Evolutionary conservation across 495 filamentous ascomycete species (phyloP).

Genomic region (Aspergillus avenaceus): DNA sequence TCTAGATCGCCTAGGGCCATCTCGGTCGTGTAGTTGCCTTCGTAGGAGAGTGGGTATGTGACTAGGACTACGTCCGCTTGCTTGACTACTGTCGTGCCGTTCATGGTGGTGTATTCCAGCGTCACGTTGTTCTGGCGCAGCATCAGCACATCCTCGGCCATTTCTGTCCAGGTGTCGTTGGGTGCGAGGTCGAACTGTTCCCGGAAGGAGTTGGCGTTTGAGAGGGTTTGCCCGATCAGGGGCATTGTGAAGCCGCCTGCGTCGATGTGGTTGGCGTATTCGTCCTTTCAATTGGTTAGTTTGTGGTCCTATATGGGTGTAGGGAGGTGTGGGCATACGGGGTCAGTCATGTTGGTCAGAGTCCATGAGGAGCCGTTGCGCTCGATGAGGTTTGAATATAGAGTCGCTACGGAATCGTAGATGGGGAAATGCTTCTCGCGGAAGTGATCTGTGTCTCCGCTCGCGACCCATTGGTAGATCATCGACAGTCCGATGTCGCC

Average conservation of each 20-base stretch:
- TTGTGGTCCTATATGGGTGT: background rate
- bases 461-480: conserved; percentile 56
- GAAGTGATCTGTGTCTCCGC: conserved; percentile 55
- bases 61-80: conserved; percentile 62
- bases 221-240: conserved; percentile 54
- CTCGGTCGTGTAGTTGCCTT: conserved; percentile 47
- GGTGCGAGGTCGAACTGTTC: conserved; percentile 48
- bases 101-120: conserved; percentile 66
- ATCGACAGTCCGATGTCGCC: conserved; percentile 67
- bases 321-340: conserved; percentile 32
- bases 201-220: conserved; percentile 53
- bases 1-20: conserved; percentile 53
- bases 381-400: conserved; percentile 52
- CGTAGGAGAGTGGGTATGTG: conserved; percentile 55
- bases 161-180: conserved; percentile 49
- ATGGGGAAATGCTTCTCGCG: conserved; percentile 51
- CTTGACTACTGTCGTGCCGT: conserved; percentile 57
- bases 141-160: conserved; percentile 50
- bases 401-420: conserved; percentile 53
- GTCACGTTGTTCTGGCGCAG: conserved; percentile 59
- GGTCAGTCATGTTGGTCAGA: conserved; percentile 72
- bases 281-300: conserved; percentile 41
- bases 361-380: conserved; percentile 51
- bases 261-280: conserved; percentile 68
- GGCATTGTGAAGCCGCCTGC: conserved; percentile 74